Evolutionary conservation across 208 protist genomes (phyloP).

Genomic region (Entamoeba invadens): DNA sequence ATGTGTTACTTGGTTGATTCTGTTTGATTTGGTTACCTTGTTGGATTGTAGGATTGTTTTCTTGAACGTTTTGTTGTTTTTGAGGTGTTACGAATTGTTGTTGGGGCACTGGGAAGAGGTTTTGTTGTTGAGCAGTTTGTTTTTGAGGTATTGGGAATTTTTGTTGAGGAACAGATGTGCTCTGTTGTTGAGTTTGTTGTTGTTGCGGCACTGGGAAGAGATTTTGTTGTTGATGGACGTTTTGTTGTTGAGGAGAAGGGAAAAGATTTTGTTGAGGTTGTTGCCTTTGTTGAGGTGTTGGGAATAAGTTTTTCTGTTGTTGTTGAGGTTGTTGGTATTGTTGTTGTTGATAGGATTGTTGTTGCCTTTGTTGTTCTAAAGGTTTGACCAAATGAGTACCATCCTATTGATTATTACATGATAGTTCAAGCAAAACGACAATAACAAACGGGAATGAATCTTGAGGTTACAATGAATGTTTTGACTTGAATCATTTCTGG

Average conservation of each 20-base stretch:
- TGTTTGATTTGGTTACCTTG: background rate
- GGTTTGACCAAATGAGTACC: background rate
- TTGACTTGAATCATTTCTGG: background rate
- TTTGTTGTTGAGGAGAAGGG: background rate
- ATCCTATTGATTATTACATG: no score
- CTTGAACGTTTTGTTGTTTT: background rate
- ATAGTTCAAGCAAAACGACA: no score
- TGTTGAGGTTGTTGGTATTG: background rate
- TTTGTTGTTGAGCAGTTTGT: background rate
- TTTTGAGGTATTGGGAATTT: background rate
- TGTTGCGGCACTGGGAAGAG: background rate
- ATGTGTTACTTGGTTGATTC: background rate
- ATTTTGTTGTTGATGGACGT: background rate
- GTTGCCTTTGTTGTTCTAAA: background rate
- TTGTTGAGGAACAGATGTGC: background rate
- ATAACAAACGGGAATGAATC: background rate
- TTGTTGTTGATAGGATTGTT: background rate
- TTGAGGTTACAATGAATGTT: background rate
- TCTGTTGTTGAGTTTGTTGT: no score
- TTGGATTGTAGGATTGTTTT: background rate
- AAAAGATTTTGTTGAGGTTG: background rate
- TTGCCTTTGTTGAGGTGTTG: background rate
- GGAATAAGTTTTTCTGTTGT: background rate
- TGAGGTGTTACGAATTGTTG: background rate
- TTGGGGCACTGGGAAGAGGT: background rate